Evolutionary conservation across 2,329 filamentous ascomycete genomes (phyloP).

Genomic region (Akanthomyces uredinophilus): DNA sequence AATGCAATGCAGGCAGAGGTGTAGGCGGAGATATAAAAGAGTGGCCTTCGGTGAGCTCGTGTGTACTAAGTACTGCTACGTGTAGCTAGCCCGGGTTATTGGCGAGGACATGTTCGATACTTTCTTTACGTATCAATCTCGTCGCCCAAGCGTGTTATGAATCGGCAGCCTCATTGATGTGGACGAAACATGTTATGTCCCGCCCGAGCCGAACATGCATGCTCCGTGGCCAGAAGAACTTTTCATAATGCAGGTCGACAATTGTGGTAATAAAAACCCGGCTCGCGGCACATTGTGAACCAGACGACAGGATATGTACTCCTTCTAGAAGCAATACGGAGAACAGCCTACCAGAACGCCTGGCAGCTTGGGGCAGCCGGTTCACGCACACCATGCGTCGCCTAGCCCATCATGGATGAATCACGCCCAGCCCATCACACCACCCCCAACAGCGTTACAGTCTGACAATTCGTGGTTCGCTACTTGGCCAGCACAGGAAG

Average conservation of each 20-base stretch:
- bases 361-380: not conserved
- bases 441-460: not conserved
- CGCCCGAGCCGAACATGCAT: not conserved
- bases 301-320: not conserved
- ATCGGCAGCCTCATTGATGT: not conserved
- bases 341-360: not conserved
- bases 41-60: not conserved
- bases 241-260: not conserved
- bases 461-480: not conserved
- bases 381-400: not conserved
- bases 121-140: too few relatives aligned
- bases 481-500: not conserved
- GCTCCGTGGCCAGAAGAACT: not conserved
- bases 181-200: not conserved
- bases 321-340: constrained; percentile 1
- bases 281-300: not conserved
- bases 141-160: too few relatives aligned
- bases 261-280: not conserved
- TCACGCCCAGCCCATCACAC: not conserved
- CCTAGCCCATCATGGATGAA: not conserved
- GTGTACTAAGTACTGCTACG: not conserved
- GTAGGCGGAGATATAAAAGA: not conserved
- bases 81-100: not conserved
- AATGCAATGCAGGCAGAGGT: not conserved
- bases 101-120: too few relatives aligned